phyloP scores from a whole-genome alignment of 495 filamentous ascomycete species.

The Cercophora scortea region DNA sequence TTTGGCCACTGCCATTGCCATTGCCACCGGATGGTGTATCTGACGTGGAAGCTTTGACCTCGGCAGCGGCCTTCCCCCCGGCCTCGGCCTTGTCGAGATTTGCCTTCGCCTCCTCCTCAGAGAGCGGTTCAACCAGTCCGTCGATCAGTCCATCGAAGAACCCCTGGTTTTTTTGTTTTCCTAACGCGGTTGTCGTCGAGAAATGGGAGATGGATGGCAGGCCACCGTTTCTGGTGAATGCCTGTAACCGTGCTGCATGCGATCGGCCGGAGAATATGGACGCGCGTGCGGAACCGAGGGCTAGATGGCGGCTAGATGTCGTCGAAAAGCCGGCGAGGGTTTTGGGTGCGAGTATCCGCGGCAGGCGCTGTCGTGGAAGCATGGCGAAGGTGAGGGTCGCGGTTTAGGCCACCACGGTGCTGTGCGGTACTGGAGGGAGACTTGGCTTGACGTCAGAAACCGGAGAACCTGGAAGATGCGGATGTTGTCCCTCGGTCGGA shows the following conservation, averaged over 20 bases:
- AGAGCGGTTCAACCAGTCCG: conserved; percentile 29
- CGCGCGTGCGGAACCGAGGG: conserved; percentile 7
- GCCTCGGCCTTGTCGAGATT: conserved; percentile 34
- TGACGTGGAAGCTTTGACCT: conserved; percentile 31
- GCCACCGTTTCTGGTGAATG: conserved; percentile 10
- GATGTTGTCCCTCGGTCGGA: conserved; percentile 3
- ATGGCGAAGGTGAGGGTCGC: conserved; percentile 11
- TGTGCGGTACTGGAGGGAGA: too few species aligned
- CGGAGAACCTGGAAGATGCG: not conserved
- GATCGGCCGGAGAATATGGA: conserved; percentile 7
- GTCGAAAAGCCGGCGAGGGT: conserved; percentile 5
- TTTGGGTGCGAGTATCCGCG: conserved; percentile 17
- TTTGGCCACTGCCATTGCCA: conserved; percentile 15
- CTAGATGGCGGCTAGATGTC: conserved; percentile 7
- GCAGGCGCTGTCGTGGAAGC: conserved; percentile 26
- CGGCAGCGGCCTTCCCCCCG: conserved; percentile 27
- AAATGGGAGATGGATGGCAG: conserved; percentile 21
- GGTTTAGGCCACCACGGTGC: too few species aligned
- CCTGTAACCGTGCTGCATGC: conserved; percentile 5
- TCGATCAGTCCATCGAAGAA: conserved; percentile 37
- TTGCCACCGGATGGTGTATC: conserved; percentile 23
- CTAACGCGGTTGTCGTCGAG: conserved; percentile 27
- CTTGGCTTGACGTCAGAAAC: too few species aligned
- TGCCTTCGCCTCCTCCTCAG: conserved; percentile 42
- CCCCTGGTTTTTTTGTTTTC: conserved; percentile 36